These are phyloP conservation scores for Naganishia randhawae DNA, from an alignment of 768 basidiomycete genomes.

Conservation along the genomic window DNA sequence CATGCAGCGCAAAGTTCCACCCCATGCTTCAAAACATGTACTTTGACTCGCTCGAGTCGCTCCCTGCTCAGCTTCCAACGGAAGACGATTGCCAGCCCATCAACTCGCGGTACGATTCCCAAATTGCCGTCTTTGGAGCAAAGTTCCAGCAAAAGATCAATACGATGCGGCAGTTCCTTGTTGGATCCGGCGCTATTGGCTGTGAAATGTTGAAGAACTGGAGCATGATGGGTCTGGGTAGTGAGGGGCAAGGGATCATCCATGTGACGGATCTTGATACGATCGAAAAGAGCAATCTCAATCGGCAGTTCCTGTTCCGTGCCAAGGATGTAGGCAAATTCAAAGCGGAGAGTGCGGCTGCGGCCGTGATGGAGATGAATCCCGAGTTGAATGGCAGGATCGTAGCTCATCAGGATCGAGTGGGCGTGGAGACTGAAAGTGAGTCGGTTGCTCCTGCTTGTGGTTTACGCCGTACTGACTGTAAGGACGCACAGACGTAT, in stretches of 20 bases:
- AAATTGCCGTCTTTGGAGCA: slow-evolving; percentile 93
- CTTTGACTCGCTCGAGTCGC: slow-evolving; percentile 93
- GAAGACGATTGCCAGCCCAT: slow-evolving; percentile 79
- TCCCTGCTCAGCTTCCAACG: slow-evolving; percentile 69
- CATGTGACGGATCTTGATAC: slow-evolving; percentile 97
- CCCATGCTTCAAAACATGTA: slow-evolving; percentile 92
- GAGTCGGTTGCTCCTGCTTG: slow-evolving; percentile 45
- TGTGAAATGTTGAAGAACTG: slow-evolving; percentile 99
- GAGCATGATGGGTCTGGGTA: slow-evolving; percentile 95
- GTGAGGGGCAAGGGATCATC: slow-evolving; percentile 69
- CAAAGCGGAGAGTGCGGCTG: slow-evolving; percentile 89
- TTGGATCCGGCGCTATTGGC: slow-evolving; percentile 97
- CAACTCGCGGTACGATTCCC: slow-evolving; percentile 83
- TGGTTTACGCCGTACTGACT: not conserved
- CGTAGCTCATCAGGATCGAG: slow-evolving; percentile 81
- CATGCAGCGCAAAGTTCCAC: slow-evolving; percentile 95
- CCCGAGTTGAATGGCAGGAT: slow-evolving; percentile 82
- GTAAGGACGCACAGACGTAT: slow-evolving; percentile 61
- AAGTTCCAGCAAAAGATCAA: slow-evolving; percentile 86
- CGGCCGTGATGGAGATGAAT: slow-evolving; percentile 93
- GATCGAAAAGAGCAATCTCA: slow-evolving; percentile 98
- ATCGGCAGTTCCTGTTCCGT: slow-evolving; percentile 96
- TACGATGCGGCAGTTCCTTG: slow-evolving; percentile 88
- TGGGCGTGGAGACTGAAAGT: slow-evolving; percentile 91
- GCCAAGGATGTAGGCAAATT: slow-evolving; percentile 94